Percentiles rank a stretch among this genome's conserved stretches.
These are phyloP conservation scores for Colletotrichum sp. DNA, from an alignment of 2,329 filamentous ascomycete species.

Conservation along the genomic window DNA sequence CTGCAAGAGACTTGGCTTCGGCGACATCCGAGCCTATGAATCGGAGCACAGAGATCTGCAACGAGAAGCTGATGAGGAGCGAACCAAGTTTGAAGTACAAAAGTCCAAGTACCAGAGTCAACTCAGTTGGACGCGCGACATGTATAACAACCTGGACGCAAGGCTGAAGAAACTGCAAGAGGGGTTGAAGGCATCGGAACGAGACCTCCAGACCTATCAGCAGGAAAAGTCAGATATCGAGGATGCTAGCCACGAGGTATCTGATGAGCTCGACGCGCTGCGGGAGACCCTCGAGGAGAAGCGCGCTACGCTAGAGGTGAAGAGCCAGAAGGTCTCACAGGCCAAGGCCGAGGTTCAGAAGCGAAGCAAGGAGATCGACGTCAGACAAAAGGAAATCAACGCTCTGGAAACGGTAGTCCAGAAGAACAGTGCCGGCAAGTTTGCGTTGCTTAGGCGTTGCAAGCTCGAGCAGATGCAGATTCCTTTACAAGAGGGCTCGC, in stretches of 20 bases:
- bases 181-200: constrained; percentile 68
- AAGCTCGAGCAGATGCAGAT: constrained; percentile 93
- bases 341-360: constrained; percentile 83
- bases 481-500: constrained; percentile 76
- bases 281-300: constrained; percentile 73
- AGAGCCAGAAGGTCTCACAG: constrained; percentile 77
- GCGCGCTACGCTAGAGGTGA: constrained; percentile 70
- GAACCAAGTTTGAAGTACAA: constrained; percentile 85
- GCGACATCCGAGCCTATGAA: constrained; percentile 91
- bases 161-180: constrained; percentile 74
- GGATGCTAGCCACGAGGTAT: constrained; percentile 72
- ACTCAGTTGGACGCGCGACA: constrained; percentile 60
- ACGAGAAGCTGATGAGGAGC: constrained; percentile 87
- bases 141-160: constrained; percentile 62
- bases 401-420: constrained; percentile 85
- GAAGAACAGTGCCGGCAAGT: constrained; percentile 82
- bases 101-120: constrained; percentile 73
- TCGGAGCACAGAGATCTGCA: constrained; percentile 91
- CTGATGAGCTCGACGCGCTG: constrained; percentile 78
- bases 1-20: constrained; percentile 85
- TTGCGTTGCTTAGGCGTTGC: constrained; percentile 83
- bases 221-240: constrained; percentile 77
- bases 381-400: constrained; percentile 72
- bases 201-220: constrained; percentile 73
- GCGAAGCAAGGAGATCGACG: constrained; percentile 83